Conservation (phyloP, 176 grass and related monocot species). For the Pontederia paniculata region DNA sequence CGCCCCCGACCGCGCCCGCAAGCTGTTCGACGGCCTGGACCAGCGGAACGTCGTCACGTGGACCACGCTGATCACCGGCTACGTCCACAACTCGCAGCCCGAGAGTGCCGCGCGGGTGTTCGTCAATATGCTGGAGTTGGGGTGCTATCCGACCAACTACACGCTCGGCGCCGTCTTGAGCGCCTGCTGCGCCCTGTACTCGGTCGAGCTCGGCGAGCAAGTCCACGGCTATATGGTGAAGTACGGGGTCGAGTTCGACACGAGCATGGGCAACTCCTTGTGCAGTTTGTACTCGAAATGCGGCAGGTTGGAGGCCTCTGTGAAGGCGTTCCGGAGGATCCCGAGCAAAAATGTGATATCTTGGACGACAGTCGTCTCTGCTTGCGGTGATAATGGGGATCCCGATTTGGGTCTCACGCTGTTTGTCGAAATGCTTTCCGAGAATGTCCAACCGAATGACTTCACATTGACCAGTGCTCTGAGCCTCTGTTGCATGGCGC, state of each 20-base stretch:
- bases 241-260: conserved; percentile 33
- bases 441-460: conserved; percentile 46
- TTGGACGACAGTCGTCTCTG: conserved; percentile 66
- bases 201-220: conserved; percentile 36
- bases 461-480: conserved; percentile 60
- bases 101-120: conserved; percentile 27
- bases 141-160: conserved; percentile 42
- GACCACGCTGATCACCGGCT: conserved; percentile 46
- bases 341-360: conserved; percentile 68
- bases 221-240: conserved; percentile 54
- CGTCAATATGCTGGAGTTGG: conserved; percentile 34
- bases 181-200: conserved; percentile 20
- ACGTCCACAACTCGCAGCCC: conserved; percentile 34
- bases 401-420: conserved; percentile 42
- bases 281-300: conserved; percentile 57
- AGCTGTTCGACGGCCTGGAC: conserved; percentile 30
- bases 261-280: conserved; percentile 51
- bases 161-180: conserved; percentile 43
- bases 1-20: conserved; percentile 16
- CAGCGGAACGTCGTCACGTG: conserved; percentile 53
- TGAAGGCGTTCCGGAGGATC: conserved; percentile 39
- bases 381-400: conserved; percentile 50
- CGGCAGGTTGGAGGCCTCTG: conserved; percentile 33
- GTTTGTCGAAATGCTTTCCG: conserved; percentile 56
- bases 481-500: conserved; percentile 46